Base-by-base conservation (phyloP, 2,329 filamentous ascomycete genomes). In the Cordyceps tenuipes region DNA sequence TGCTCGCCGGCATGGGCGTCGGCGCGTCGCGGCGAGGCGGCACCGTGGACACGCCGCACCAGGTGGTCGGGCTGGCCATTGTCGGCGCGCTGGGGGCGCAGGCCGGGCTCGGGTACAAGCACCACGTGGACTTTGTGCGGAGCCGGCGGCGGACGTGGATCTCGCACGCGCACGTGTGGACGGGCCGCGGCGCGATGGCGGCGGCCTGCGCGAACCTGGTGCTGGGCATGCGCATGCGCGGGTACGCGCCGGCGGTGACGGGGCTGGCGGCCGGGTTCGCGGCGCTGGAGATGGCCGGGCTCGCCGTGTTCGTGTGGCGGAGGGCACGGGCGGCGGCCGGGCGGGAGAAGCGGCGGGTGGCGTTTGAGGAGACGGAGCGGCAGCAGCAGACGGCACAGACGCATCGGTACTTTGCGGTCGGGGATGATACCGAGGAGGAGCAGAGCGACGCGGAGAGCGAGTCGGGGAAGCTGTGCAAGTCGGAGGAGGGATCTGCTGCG, bases 81-180 rank as follows among this genome's bases (percentile, higher is more conserved):
- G 50, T 61, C 36, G 44, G 23, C 1, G 43, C 63, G 10, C 56
- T 66, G 5, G 5, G 57, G 1, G 49, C 62, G 5, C 64, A 65
- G 12, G 61, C 60, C 5, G 44, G 47, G 9, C 39, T 65, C 1
- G 64, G 64, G 41, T 65, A 62, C 60, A 62, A 61, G n/a, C 64
- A 66, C 34, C 64, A 66, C 46, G 29, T 65, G 12, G 48, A 59
- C 31, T 65, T 65, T 48, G 46, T 66, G 13, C 62, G 63, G 39
- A 63, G 64, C 21, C 60, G 57, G 10, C 63, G 62, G 13, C 58
- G 64, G n/a, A 65, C 64, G 0, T 63, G 56, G 62, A 62, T 65
- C 19, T 66, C 59, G 41, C 17, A 57, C 15, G 21, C 44, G 21
- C 55, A 57, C 5, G 49, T 66, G 21, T 61, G 60, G 29, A 60